Conservation (phyloP, 73 alveolate species). For the Halteria grandinella region DNA sequence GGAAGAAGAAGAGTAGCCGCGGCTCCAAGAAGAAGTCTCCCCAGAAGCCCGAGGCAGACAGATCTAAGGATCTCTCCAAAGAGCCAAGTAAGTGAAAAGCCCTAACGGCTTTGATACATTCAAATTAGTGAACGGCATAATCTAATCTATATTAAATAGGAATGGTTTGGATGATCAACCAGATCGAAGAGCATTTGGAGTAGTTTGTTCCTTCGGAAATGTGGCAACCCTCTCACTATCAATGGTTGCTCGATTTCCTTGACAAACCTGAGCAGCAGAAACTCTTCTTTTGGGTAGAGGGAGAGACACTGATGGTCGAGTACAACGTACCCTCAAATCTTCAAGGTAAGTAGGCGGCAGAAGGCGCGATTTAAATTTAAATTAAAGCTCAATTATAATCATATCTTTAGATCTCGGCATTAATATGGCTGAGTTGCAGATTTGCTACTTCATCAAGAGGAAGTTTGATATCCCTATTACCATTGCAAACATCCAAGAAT, state of each 20-base stretch:
- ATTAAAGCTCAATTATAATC: neutral
- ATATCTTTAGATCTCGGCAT: conserved; percentile 32
- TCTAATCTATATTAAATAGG: no score
- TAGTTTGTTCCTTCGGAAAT: conserved; percentile 61
- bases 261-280: conserved; percentile 37
- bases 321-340: conserved; percentile 8
- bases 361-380: neutral
- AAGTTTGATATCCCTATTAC: conserved; percentile 83
- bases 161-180: conserved; percentile 62
- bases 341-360: neutral
- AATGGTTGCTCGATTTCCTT: conserved; percentile 66
- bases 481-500: conserved; percentile 79
- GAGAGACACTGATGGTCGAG: neutral
- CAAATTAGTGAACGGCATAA: no score
- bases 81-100: no score
- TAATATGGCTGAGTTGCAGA: conserved; percentile 51
- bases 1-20: no score
- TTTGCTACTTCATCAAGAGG: conserved; percentile 86
- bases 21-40: no score
- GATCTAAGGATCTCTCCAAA: no score
- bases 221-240: conserved; percentile 61
- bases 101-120: no score
- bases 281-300: conserved; percentile 69
- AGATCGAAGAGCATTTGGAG: conserved; percentile 61
- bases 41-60: no score